Evolutionary conservation across 176 grass and related monocot genomes (phyloP).

Genomic region (Metroxylon sagu): DNA sequence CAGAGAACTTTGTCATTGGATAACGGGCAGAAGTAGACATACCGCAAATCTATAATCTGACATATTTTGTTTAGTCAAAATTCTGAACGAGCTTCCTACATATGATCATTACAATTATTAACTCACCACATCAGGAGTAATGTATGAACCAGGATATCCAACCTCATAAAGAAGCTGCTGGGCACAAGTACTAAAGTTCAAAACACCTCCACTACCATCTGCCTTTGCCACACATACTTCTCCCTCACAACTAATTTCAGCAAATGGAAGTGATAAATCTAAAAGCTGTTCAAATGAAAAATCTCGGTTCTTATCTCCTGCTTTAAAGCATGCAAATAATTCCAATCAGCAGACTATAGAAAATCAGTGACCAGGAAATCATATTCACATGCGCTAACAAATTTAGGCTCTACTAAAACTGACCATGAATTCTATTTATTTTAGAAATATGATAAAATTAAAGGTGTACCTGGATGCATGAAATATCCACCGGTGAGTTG

Average conservation of each 20-base stretch:
- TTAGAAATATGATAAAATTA: slow-evolving; percentile 22
- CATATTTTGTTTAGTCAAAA: slow-evolving; percentile 24
- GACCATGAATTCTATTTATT: too few relatives aligned
- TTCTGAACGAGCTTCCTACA: neutral
- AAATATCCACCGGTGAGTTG: slow-evolving; percentile 98
- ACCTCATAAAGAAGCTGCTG: slow-evolving; percentile 94
- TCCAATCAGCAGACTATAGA: too few relatives aligned
- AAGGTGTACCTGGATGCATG: slow-evolving; percentile 76
- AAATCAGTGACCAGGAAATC: too few relatives aligned
- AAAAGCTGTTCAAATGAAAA: slow-evolving; percentile 76
- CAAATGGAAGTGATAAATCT: slow-evolving; percentile 89
- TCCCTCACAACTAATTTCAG: slow-evolving; percentile 63
- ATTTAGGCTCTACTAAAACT: too few relatives aligned
- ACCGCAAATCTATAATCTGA: slow-evolving; percentile 71
- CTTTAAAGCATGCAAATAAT: slow-evolving; percentile 29
- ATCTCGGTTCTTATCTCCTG: slow-evolving; percentile 68
- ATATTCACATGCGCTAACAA: too few relatives aligned
- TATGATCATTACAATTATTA: slow-evolving; percentile 7
- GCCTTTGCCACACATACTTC: slow-evolving; percentile 69
- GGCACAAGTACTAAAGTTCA: slow-evolving; percentile 61
- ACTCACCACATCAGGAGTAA: slow-evolving; percentile 93
- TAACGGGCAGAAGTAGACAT: slow-evolving; percentile 56
- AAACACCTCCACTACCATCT: slow-evolving; percentile 64
- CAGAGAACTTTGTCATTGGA: slow-evolving; percentile 65
- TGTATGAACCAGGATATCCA: slow-evolving; percentile 70